Evolutionary conservation across 257 asterid species (phyloP), one percentile per base, ranked within the genome.

Genomic region (Handroanthus guayacan): DNA sequence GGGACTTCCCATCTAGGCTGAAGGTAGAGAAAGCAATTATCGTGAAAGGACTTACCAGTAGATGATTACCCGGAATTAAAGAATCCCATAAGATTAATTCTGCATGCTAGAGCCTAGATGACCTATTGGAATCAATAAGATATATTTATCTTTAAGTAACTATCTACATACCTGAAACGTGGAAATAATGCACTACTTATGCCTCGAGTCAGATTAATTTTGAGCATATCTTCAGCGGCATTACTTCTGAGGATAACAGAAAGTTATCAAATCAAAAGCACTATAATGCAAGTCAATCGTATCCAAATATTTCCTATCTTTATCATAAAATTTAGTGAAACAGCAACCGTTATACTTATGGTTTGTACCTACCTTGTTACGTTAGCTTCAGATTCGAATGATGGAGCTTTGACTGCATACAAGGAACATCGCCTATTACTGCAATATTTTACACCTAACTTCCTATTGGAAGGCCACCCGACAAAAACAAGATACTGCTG

Each of bases 391-490:
- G 84, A 68, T 80, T 79, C 81, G 9, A 81, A 81, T 43, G 77
- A 76, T 12, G 92, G 92, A 56, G 90, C 84, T 80, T 69, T 81
- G 80, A 87, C 88, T 38, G 90, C 86, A 83, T 88, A 88, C 69
- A 90, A 81, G 4, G 89, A 84, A 76, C 96, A 90, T 14, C 86
- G 87, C 83, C 92, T 81, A 54, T 90, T 90, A 54, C 78, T 82
- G 88, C 92, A 88, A 83, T 84, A 83, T 72, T 77, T 88, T 75
- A 90, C 87, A 45, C 96, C 94, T 52, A 90, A 81, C 76, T 88
- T 90, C 83, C 94, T 87, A 82, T 74, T 80, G 18, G 92, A 88
- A 64, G 89, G 88, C 96, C 96, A 90, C 69, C 94, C 92, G 37
- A 90, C 91, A 64, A 88, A 88, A 38, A 88, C 88, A 68, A 90